Evolutionary conservation across 2,329 filamentous ascomycete species (phyloP).

Genomic region (Tolypocladium ovalisporum): DNA sequence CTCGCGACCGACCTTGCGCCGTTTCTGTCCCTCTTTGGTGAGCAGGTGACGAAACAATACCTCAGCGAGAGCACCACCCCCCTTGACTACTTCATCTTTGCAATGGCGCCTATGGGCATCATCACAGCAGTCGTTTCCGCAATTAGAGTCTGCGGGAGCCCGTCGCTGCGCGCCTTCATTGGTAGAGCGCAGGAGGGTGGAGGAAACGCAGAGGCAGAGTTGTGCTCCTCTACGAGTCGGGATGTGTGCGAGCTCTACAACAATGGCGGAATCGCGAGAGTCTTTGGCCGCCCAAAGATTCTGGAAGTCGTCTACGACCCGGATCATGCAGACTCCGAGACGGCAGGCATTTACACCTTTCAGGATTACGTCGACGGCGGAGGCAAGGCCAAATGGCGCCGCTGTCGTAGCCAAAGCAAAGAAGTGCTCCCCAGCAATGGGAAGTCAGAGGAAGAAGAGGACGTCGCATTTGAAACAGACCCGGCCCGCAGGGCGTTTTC

Average conservation of each 20-base stretch:
- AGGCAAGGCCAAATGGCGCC: background rate
- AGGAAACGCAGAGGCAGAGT: slow-evolving; percentile 22
- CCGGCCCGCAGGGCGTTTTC: background rate
- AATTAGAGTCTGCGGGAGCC: slow-evolving; percentile 18
- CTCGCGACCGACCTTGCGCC: slow-evolving; percentile 21
- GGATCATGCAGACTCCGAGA: background rate
- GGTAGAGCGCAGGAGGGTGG: slow-evolving; percentile 24
- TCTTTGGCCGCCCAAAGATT: slow-evolving; percentile 20
- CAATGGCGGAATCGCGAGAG: slow-evolving; percentile 17
- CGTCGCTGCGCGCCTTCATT: slow-evolving; percentile 24
- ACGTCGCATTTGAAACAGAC: background rate
- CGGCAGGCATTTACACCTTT: background rate
- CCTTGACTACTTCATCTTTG: slow-evolving; percentile 21
- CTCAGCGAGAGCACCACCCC: slow-evolving; percentile 18
- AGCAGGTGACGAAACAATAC: slow-evolving; percentile 26
- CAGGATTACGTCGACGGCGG: background rate
- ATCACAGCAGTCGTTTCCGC: slow-evolving; percentile 23
- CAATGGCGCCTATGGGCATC: slow-evolving; percentile 25
- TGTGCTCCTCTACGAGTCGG: slow-evolving; percentile 26
- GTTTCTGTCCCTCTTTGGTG: slow-evolving; percentile 23
- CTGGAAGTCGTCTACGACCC: slow-evolving; percentile 16
- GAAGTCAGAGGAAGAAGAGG: background rate
- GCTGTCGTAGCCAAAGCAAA: background rate
- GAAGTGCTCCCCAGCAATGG: background rate
- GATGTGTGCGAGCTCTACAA: slow-evolving; percentile 29